Evolutionary conservation across 495 filamentous ascomycete species (phyloP).

Genomic region (Trichoderma erinaceum): DNA sequence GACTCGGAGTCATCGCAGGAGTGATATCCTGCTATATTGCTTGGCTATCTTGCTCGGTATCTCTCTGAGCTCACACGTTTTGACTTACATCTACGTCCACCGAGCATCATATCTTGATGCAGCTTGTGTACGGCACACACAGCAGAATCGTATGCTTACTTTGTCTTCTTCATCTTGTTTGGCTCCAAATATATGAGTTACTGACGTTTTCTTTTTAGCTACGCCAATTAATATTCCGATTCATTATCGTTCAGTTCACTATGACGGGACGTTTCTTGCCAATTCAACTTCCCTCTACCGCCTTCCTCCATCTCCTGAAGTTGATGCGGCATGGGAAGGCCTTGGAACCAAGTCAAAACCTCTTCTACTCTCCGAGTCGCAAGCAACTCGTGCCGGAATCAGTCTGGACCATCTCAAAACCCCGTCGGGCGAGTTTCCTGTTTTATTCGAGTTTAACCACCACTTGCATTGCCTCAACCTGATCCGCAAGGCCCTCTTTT

Average conservation of each 20-base stretch:
- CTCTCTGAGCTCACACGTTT: not conserved
- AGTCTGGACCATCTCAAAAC: slow-evolving; percentile 1
- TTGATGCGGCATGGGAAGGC: slow-evolving; percentile 1
- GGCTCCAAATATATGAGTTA: not conserved
- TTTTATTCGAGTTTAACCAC: slow-evolving; percentile 8
- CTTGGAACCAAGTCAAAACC: not conserved
- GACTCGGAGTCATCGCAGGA: not conserved
- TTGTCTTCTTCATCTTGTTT: not conserved
- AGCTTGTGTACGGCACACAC: not conserved
- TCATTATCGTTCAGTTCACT: not conserved
- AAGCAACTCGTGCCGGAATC: not conserved
- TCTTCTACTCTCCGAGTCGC: not conserved
- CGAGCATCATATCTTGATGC: not conserved
- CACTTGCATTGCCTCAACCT: slow-evolving; percentile 14
- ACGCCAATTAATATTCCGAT: not conserved
- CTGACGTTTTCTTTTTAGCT: not conserved
- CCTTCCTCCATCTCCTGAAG: not conserved
- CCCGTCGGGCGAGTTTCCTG: not conserved
- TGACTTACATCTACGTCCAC: not conserved
- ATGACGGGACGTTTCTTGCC: not conserved
- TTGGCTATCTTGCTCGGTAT: not conserved
- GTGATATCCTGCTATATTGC: not conserved
- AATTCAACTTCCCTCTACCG: not conserved
- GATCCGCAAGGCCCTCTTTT: slow-evolving; percentile 10
- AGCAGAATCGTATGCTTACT: not conserved